These are phyloP conservation scores for Leishmania guyanensis DNA, from an alignment of 208 protist genomes.

Conservation along the genomic window DNA sequence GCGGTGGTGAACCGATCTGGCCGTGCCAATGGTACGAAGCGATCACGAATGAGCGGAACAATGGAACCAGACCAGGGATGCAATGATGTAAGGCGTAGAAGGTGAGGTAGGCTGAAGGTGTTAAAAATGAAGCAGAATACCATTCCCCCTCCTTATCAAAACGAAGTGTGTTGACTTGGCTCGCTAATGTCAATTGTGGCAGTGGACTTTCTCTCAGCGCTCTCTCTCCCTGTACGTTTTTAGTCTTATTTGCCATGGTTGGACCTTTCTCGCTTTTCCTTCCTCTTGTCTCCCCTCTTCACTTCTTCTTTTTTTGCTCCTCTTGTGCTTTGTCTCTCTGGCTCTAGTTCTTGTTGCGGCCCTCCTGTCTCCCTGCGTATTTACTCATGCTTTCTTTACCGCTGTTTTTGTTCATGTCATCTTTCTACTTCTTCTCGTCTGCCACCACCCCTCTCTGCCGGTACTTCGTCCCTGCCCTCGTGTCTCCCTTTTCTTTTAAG, in stretches of 20 bases:
- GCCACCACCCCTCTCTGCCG: not conserved
- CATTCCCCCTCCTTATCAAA: not conserved
- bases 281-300: not conserved
- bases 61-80: not conserved
- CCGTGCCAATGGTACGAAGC: not conserved
- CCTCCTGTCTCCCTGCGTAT: not conserved
- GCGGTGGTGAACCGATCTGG: not conserved
- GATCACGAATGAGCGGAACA: not conserved
- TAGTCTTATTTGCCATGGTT: not conserved
- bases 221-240: not conserved
- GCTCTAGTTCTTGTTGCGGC: not conserved
- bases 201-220: not conserved
- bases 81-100: not conserved
- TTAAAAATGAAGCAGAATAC: not conserved
- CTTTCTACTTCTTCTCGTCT: not conserved
- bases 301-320: not conserved
- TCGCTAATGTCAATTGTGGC: not conserved
- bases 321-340: not conserved
- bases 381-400: not conserved
- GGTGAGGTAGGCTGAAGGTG: not conserved
- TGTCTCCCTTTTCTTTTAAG: slow-evolving; percentile 1
- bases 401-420: not conserved
- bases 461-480: not conserved
- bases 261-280: slow-evolving; percentile 1
- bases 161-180: not conserved